These are phyloP conservation scores for Hirschioporus abietinus DNA, from an alignment of 768 basidiomycete species.

Conservation along the genomic window DNA sequence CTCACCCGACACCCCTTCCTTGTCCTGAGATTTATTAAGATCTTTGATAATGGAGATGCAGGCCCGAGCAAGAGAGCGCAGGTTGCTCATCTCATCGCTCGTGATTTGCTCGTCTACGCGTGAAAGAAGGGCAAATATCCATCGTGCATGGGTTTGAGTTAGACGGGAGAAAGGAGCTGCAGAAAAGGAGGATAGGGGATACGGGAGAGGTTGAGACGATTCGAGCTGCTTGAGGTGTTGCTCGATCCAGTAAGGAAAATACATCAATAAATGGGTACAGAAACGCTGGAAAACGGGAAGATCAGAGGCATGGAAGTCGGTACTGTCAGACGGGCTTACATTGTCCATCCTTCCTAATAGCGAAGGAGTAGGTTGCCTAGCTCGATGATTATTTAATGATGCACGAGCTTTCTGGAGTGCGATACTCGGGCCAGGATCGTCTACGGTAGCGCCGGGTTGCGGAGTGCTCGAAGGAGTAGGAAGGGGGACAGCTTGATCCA, in stretches of 20 bases:
- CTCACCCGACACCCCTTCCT: conserved; percentile 3
- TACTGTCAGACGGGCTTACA: conserved; percentile 32
- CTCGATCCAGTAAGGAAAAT: conserved; percentile 79
- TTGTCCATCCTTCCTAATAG: conserved; percentile 61
- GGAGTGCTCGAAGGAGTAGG: conserved; percentile 36
- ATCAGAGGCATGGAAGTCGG: neutral
- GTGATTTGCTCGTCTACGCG: conserved; percentile 64
- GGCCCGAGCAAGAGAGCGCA: conserved; percentile 72
- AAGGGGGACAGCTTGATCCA: conserved; percentile 31
- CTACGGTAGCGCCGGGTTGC: neutral
- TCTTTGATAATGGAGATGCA: conserved; percentile 49
- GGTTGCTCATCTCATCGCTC: conserved; percentile 70
- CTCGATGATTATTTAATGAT: conserved; percentile 15
- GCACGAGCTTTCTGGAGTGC: conserved; percentile 3
- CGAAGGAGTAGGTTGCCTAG: conserved; percentile 54
- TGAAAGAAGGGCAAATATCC: conserved; percentile 74
- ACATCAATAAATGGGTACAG: conserved; percentile 75
- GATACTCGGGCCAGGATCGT: neutral
- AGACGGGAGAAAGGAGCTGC: conserved; percentile 22
- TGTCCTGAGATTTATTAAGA: conserved; percentile 13
- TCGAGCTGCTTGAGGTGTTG: conserved; percentile 42
- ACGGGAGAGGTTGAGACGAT: conserved; percentile 26
- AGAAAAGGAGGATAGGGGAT: conserved; percentile 13
- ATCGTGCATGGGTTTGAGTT: conserved; percentile 57
- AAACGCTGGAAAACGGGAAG: conserved; percentile 40